A percentile compares a stretch with the other conserved stretches of the same genome.
Evolutionary conservation across 1,284 basidiomycete genomes (phyloP).

Genomic region (Ustilago hordei): DNA sequence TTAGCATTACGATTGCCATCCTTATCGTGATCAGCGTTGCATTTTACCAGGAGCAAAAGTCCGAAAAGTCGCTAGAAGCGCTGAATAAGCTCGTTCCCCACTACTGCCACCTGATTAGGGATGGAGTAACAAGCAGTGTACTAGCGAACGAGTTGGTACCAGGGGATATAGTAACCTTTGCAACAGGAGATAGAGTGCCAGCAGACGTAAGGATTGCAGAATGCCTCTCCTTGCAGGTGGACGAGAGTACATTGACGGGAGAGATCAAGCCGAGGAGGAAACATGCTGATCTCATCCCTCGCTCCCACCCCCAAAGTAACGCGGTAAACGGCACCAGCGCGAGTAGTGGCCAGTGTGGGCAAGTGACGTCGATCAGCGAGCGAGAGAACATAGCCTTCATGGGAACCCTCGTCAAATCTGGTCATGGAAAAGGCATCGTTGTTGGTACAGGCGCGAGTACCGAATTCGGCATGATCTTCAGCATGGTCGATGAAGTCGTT

Average conservation of each 20-base stretch:
- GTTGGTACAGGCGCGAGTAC: constrained; percentile 89
- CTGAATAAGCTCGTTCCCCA: constrained; percentile 96
- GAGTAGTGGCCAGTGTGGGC: background rate
- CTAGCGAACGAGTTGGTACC: constrained; percentile 95
- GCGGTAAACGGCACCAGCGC: background rate
- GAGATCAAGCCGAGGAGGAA: constrained; percentile 88
- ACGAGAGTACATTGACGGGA: constrained; percentile 94
- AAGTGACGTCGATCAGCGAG: constrained; percentile 77
- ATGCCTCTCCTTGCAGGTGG: constrained; percentile 87
- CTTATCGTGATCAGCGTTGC: constrained; percentile 93
- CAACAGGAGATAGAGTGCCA: constrained; percentile 89
- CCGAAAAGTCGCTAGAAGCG: constrained; percentile 92
- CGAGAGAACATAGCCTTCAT: constrained; percentile 91
- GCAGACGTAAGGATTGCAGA: constrained; percentile 87
- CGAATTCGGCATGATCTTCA: constrained; percentile 95
- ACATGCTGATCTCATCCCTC: constrained; percentile 72
- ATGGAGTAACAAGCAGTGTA: constrained; percentile 73
- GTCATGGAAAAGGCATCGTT: constrained; percentile 86
- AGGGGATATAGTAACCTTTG: constrained; percentile 89
- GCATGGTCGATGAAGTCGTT: constrained; percentile 97
- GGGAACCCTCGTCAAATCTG: constrained; percentile 95
- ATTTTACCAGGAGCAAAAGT: constrained; percentile 93
- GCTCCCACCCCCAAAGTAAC: constrained; percentile 17
- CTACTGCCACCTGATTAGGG: constrained; percentile 90
- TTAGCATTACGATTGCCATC: constrained; percentile 93